These are phyloP conservation scores for Termitomyces heimii DNA, from an alignment of 768 basidiomycete genomes.

Conservation along the genomic window DNA sequence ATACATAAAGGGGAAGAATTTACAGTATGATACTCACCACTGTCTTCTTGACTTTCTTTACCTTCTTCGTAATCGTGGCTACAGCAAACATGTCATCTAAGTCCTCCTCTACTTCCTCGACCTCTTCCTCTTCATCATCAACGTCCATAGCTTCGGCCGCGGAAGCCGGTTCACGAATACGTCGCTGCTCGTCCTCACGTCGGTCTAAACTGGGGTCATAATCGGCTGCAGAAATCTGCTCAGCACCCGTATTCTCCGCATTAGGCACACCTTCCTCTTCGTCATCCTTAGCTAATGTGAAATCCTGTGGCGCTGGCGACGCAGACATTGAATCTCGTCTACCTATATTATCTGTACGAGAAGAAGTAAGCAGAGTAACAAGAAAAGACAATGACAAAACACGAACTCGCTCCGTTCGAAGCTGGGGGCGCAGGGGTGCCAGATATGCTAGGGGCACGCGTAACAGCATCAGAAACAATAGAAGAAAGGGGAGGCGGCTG, in stretches of 20 bases:
- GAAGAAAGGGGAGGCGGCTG: slow-evolving; percentile 60
- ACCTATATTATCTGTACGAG: slow-evolving; percentile 21
- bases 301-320: slow-evolving; percentile 51
- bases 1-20: too few relatives aligned
- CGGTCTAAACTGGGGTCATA: slow-evolving; percentile 79
- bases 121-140: slow-evolving; percentile 48
- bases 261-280: slow-evolving; percentile 43
- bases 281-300: slow-evolving; percentile 64
- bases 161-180: slow-evolving; percentile 38
- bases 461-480: slow-evolving; percentile 55
- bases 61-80: slow-evolving; percentile 36
- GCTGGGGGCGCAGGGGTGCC: slow-evolving; percentile 23
- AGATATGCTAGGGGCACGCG: slow-evolving; percentile 45
- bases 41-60: slow-evolving; percentile 54
- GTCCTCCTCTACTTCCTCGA: slow-evolving; percentile 68
- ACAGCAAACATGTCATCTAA: slow-evolving; percentile 96
- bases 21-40: slow-evolving; percentile 38
- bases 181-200: slow-evolving; percentile 75
- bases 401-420: slow-evolving; percentile 6
- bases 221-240: slow-evolving; percentile 87
- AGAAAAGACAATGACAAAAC: slow-evolving; percentile 10
- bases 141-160: slow-evolving; percentile 30
- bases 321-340: slow-evolving; percentile 51
- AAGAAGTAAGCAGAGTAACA: neutral
- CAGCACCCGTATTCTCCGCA: slow-evolving; percentile 40